Percentiles rank a stretch among this genome's conserved stretches.
Conservation (phyloP, 2,329 filamentous ascomycete species). For the Sphaerulina musiva region DNA sequence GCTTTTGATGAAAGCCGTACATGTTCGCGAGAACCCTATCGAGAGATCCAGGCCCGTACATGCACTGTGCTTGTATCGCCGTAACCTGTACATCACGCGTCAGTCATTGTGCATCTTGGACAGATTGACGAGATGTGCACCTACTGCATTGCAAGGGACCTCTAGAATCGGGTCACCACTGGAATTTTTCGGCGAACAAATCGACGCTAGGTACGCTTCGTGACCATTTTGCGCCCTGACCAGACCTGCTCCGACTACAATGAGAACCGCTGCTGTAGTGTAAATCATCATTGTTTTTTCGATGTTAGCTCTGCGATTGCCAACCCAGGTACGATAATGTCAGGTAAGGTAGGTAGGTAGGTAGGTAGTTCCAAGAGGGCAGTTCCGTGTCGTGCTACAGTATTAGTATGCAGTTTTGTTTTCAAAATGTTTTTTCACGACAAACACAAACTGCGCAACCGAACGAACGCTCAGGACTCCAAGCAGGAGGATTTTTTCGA, state of each 20-base stretch:
- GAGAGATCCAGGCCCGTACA: conserved; percentile 18
- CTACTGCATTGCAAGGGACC: conserved; percentile 25
- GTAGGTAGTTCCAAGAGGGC: no score
- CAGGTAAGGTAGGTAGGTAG: no score
- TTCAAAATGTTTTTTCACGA: no score
- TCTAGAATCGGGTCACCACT: conserved; percentile 21
- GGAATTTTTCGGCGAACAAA: conserved; percentile 24
- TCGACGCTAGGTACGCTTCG: conserved; percentile 18
- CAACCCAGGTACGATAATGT: no score
- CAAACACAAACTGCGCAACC: no score
- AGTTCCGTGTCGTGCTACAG: no score
- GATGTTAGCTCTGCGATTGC: neutral
- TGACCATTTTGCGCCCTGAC: conserved; percentile 8
- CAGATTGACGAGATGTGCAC: neutral
- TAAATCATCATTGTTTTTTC: neutral
- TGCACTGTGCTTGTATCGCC: conserved; percentile 23
- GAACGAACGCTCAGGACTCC: no score
- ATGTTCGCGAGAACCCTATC: neutral
- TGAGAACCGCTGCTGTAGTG: neutral
- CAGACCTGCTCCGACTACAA: neutral
- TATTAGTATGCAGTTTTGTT: no score
- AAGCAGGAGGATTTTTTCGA: no score
- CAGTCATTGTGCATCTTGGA: neutral
- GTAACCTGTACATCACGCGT: neutral
- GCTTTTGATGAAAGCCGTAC: neutral